Conservation (phyloP, 2,329 filamentous ascomycete genomes). For the Diaporthe helianthi region DNA sequence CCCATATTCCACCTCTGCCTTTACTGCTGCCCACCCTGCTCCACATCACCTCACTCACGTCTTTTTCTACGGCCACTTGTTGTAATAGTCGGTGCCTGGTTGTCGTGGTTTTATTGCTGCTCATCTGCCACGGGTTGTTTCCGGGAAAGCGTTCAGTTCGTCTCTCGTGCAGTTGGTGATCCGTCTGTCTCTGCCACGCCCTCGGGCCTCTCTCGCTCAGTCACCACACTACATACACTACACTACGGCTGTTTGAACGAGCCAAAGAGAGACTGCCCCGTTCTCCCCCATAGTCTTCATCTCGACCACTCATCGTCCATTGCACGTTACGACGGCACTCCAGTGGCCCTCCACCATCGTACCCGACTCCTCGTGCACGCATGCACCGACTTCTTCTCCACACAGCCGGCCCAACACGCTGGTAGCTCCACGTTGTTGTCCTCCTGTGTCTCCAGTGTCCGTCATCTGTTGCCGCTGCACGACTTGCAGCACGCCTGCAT, state of each 20-base stretch:
- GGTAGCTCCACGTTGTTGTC: conserved; percentile 30
- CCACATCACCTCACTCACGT: conserved; percentile 13
- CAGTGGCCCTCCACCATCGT: conserved; percentile 28
- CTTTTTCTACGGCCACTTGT: conserved; percentile 16
- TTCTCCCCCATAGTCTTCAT: conserved; percentile 9
- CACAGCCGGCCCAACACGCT: conserved; percentile 31
- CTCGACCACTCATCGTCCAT: conserved; percentile 27
- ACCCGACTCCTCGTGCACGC: conserved; percentile 30
- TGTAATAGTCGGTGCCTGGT: background rate
- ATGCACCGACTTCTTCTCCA: conserved; percentile 29
- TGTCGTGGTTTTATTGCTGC: background rate
- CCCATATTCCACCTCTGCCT: conserved; percentile 29
- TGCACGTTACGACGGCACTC: conserved; percentile 14
- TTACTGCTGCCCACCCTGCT: conserved; percentile 24
- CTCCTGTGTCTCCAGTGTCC: conserved; percentile 28
- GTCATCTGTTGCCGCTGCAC: conserved; percentile 30
- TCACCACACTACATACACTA: background rate
- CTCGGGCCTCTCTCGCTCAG: background rate
- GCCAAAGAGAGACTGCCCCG: conserved; percentile 20
- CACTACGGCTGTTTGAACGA: conserved; percentile 12
- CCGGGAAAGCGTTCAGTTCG: background rate
- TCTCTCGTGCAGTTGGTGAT: conserved; percentile 17
- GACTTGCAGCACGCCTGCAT: conserved; percentile 34
- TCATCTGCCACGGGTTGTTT: background rate
- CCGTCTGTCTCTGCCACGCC: background rate